Evolutionary conservation across 116 monocot genomes (phyloP), one percentile per base, ranked within the genome.

Genomic region (Cymodocea nodosa): DNA sequence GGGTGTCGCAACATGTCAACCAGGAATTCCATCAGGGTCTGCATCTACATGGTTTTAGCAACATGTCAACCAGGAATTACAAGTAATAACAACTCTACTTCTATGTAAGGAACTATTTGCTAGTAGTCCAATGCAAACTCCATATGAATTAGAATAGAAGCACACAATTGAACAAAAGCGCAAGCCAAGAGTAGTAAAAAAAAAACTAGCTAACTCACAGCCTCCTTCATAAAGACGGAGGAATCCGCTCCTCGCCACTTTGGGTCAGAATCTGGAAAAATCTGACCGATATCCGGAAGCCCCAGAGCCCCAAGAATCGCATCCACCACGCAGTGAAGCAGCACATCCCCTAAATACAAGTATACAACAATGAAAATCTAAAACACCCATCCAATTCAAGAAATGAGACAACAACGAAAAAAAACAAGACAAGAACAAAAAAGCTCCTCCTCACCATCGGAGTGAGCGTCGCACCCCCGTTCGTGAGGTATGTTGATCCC

Each of bases 281-380:
- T 87, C 76, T 90, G 87, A 0, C 95, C 90, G 2, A 95, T 95
- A 64, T 95, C 95, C 10, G 87, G 95, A 51, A 95, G 85, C 67
- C 95, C 95, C 61, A 95, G 52, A 15, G 95, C 95, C 16, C 95
- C 95, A 79, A 90, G 69, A 25, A 95, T 90, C 68, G 95, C 90
- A 74, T 95, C 95, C 77, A 95, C 95, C 66, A 95, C 95, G 56
- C 95, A 95, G 75, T 95, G 95, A 52, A 95, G 76, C 79, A 95
- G 69, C 74, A 95, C 95, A 74, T 95, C 95, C 60, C 95, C 94
- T 90, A 50, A 0, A 58, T 23, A 12, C 51, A 17, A 35, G 64
- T 19, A 48, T 50, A 23, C 50, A 64, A 64, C 15, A 50, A 20
- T 20, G 14, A 51, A 64, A 62, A 62, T 36, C 39, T 23, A 65